Evolutionary conservation across 169 alveolate genomes (phyloP).

Genomic region (Eimeria praecox): DNA sequence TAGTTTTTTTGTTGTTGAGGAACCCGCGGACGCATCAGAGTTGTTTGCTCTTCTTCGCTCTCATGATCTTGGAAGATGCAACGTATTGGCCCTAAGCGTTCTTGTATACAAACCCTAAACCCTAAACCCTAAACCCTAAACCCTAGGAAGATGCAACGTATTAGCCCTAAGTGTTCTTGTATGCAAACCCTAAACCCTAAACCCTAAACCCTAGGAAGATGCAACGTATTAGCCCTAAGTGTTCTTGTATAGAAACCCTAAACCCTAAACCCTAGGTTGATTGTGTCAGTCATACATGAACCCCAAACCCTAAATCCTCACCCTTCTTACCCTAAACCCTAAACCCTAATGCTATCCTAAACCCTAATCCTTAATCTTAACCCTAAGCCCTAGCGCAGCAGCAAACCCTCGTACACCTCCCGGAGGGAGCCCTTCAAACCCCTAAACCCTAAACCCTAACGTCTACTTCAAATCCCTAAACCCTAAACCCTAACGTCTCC

Average conservation of each 20-base stretch:
- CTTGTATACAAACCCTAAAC: constrained; percentile 55
- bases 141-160: not conserved
- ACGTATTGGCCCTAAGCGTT: constrained; percentile 41
- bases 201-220: not conserved
- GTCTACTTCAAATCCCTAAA: not conserved
- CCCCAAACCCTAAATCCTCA: not conserved
- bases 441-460: not conserved
- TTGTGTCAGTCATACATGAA: no score
- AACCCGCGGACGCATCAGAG: constrained; percentile 38
- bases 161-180: no score
- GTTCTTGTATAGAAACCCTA: no score
- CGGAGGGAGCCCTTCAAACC: no score
- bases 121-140: constrained; percentile 29
- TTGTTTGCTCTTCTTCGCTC: constrained; percentile 6
- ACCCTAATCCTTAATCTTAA: not conserved
- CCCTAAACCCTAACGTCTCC: not conserved
- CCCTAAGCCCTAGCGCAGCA: constrained; percentile 3
- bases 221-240: no score
- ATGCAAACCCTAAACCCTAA: no score
- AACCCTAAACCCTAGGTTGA: not conserved
- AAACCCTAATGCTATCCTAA: not conserved
- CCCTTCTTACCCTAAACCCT: not conserved
- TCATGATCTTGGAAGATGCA: constrained; percentile 56
- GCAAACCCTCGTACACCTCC: no score
- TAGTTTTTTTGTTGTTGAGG: constrained; percentile 67